These are phyloP conservation scores for Rubia balearica DNA, from an alignment of 305 asterid species.

Conservation along the genomic window DNA sequence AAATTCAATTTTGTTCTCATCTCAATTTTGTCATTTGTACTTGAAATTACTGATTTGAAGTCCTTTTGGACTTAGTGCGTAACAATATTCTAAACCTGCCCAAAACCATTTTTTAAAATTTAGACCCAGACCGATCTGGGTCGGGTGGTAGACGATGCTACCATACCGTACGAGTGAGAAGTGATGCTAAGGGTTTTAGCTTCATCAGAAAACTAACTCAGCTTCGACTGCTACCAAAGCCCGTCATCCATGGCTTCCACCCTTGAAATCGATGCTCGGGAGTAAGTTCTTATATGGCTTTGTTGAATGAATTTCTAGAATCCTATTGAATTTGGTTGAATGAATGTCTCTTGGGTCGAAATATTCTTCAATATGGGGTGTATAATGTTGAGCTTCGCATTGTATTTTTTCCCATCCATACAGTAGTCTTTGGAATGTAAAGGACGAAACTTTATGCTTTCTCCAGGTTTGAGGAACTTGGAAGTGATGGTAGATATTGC, in stretches of 20 bases:
- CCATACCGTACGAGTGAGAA: constrained; percentile 5
- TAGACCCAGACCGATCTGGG: too few relatives aligned
- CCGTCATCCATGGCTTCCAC: constrained; percentile 61
- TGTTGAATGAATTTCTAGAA: background rate
- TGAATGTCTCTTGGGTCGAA: background rate
- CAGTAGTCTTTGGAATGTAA: background rate
- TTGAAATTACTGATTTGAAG: too few relatives aligned
- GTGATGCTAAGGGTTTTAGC: constrained; percentile 14
- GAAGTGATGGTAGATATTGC: background rate
- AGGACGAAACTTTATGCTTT: background rate
- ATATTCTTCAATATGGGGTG: background rate
- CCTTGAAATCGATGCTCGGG: constrained; percentile 92
- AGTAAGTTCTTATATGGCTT: constrained; percentile 38
- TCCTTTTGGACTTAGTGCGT: too few relatives aligned
- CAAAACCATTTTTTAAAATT: too few relatives aligned
- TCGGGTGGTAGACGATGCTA: too few relatives aligned
- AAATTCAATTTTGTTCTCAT: too few relatives aligned
- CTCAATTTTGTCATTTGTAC: too few relatives aligned
- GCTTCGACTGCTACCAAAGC: background rate
- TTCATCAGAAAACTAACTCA: background rate
- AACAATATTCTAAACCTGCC: too few relatives aligned
- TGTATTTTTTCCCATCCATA: background rate
- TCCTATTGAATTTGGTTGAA: background rate
- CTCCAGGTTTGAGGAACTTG: background rate
- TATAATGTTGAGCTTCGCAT: background rate